Evolutionary conservation across 306 rosid species (phyloP).

Genomic region (Cicer chorassanicum): DNA sequence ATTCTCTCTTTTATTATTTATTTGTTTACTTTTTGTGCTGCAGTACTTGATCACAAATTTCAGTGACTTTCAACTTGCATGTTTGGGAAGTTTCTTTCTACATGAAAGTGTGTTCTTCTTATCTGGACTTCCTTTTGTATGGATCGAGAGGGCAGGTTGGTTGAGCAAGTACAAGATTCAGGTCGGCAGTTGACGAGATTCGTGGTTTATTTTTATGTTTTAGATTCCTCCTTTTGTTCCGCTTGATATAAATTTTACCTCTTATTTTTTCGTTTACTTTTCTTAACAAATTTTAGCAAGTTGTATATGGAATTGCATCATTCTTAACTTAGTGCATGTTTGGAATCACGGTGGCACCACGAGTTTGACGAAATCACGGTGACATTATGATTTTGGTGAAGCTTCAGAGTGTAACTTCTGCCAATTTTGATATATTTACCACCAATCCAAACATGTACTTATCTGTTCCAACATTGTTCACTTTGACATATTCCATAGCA

Average conservation of each 20-base stretch:
- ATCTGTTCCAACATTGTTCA: slow-evolving; percentile 4
- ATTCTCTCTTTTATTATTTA: neutral
- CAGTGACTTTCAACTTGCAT: slow-evolving; percentile 91
- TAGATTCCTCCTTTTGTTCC: slow-evolving; percentile 16
- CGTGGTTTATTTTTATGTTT: slow-evolving; percentile 26
- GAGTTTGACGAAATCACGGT: no score
- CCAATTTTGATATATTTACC: no score
- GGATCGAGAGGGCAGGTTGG: slow-evolving; percentile 94
- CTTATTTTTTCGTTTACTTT: neutral
- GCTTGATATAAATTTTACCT: neutral
- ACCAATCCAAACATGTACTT: no score
- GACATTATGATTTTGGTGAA: no score
- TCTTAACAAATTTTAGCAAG: neutral
- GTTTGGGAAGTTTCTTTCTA: slow-evolving; percentile 89
- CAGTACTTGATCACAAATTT: slow-evolving; percentile 90
- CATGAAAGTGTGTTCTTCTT: slow-evolving; percentile 96
- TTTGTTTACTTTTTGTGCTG: slow-evolving; percentile 29
- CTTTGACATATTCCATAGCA: slow-evolving; percentile 12
- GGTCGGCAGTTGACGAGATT: slow-evolving; percentile 53
- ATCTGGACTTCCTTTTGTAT: slow-evolving; percentile 91
- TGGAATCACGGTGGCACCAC: no score
- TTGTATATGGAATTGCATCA: slow-evolving; percentile 13
- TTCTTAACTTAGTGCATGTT: neutral
- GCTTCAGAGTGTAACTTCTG: no score
- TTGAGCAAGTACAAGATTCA: slow-evolving; percentile 95